A percentile compares a stretch with the other conserved stretches of the same genome.
Evolutionary conservation across 2,329 filamentous ascomycete species (phyloP).

Genomic region (Claviceps arundinis): DNA sequence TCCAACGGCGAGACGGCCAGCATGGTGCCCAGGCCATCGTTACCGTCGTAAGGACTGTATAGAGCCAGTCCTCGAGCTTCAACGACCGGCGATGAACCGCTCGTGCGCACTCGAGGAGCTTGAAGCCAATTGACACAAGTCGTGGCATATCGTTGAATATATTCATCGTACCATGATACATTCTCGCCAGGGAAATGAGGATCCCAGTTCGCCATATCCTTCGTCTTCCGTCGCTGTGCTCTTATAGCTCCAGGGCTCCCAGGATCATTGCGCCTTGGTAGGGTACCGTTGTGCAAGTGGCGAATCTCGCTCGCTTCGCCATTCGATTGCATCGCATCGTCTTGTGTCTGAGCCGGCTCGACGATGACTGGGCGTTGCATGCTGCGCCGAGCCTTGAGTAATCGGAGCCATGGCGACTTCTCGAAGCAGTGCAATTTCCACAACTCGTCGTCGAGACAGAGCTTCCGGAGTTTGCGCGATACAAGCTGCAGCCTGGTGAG

Average conservation of each 20-base stretch:
- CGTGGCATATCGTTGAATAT: slow-evolving; percentile 66
- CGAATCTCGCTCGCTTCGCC: not conserved
- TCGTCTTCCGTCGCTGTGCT: slow-evolving; percentile 14
- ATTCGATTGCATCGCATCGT: slow-evolving; percentile 7
- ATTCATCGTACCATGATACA: slow-evolving; percentile 80
- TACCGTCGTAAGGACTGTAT: slow-evolving; percentile 39
- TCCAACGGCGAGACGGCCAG: slow-evolving; percentile 67
- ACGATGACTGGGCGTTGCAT: slow-evolving; percentile 18
- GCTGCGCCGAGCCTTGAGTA: slow-evolving; percentile 32
- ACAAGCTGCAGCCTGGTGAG: slow-evolving; percentile 56
- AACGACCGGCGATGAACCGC: slow-evolving; percentile 30
- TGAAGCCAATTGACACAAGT: slow-evolving; percentile 68
- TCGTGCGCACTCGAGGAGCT: slow-evolving; percentile 35
- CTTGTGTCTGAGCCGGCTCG: not conserved
- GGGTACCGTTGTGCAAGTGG: not conserved
- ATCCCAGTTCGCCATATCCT: slow-evolving; percentile 70
- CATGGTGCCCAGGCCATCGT: slow-evolving; percentile 28
- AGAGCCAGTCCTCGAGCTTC: slow-evolving; percentile 66
- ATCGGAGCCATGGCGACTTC: slow-evolving; percentile 50
- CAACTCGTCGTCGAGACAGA: slow-evolving; percentile 60
- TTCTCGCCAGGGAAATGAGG: slow-evolving; percentile 58
- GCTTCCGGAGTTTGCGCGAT: slow-evolving; percentile 48
- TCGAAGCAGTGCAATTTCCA: slow-evolving; percentile 70
- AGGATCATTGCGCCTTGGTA: not conserved
- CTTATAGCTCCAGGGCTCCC: not conserved